Evolutionary conservation across 352 stramenopile genomes (phyloP).

Genomic region (Pythium utonaiense): DNA sequence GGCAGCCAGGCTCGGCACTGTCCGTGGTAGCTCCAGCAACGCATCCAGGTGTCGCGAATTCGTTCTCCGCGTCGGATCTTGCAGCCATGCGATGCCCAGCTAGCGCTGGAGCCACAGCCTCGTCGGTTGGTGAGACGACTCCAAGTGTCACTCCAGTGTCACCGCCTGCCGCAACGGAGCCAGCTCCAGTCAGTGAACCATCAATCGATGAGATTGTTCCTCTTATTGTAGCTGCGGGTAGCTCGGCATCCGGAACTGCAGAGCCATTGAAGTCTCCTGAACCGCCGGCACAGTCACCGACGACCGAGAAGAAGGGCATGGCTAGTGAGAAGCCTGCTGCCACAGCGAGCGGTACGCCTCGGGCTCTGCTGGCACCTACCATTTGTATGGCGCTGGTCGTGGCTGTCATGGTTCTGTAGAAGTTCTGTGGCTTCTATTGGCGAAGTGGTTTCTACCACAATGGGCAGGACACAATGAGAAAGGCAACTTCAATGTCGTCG

Average conservation of each 20-base stretch:
- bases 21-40: slow-evolving; percentile 16
- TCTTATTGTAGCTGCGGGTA: background rate
- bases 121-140: background rate
- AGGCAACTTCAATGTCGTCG: slow-evolving; percentile 22
- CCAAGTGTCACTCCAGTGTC: background rate
- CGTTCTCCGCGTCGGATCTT: slow-evolving; percentile 24
- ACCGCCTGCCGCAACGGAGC: background rate
- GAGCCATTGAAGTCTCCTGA: background rate
- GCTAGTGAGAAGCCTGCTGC: background rate
- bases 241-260: background rate
- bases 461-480: background rate
- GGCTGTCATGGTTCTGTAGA: background rate
- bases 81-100: slow-evolving; percentile 19
- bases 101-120: background rate
- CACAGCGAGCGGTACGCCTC: background rate
- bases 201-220: too few relatives aligned
- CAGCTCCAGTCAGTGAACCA: background rate
- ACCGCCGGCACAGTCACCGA: background rate
- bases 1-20: slow-evolving; percentile 19
- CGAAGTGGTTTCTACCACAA: background rate
- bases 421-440: background rate
- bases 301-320: background rate
- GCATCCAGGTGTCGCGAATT: slow-evolving; percentile 30
- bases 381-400: background rate
- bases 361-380: background rate